Base-by-base conservation (phyloP, 305 asterid species). In the Solanum hybrid region DNA sequence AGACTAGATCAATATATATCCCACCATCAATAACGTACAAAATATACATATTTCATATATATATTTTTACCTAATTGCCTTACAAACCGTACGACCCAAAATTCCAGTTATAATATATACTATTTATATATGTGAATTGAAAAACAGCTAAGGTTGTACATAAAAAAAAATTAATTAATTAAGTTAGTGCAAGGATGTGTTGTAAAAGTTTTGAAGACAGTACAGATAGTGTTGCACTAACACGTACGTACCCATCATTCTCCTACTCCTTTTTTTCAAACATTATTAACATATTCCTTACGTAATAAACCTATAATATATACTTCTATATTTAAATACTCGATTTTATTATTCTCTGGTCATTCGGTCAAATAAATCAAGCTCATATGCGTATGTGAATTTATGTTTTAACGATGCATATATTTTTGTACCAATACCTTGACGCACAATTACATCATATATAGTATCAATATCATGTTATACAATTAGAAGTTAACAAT, bases 181-280 rank as follows among this genome's bases (percentile, higher is more conserved):
- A 76, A 34, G 85, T 34, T 36, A 78, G 71, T 81, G 86, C 37
- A 81, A 42, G 24, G 37, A 40, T 81, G 71, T 81, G 86, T 42
- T 81, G 86, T 81, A 81, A 81, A 93, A 76, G 81, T 12, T 77
- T 40, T 17, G 91, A 77, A 85, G 91, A 91, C 91, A 92, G 93
- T 91, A 93, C 93, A 92, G 93, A 93, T 84, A 35, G 90, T 86
- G 92, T 77, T 92, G 92, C 93, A 92, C 89, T 86, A 37, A 78
- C 73, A 90, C 56, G 92, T 92, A 89, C 91, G 31, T 40, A 87
- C 88, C 80, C 82, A 82, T 88, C 77, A 56, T 87, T 42, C 60
- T 42, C 60, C 0, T 42, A 42, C 60, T 42, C 7, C 60, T 0
- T 42, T 42, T 42, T 42, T 6, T 27, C 60, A 42, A 42, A 13